These are phyloP conservation scores for Raddia guianensis DNA, from an alignment of 176 grass and related monocot species.

Conservation along the genomic window DNA sequence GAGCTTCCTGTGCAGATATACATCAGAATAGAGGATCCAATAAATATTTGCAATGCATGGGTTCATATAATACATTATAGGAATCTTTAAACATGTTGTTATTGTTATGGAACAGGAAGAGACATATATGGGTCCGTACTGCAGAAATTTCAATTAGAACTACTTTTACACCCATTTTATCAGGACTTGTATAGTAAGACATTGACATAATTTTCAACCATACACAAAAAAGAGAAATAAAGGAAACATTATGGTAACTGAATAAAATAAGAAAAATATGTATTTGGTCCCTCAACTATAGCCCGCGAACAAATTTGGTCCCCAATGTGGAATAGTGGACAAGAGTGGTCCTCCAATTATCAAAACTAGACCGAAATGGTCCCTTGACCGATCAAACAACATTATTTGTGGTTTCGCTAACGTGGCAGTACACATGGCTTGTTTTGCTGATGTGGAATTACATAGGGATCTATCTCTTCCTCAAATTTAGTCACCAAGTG, in stretches of 20 bases:
- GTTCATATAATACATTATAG: neutral
- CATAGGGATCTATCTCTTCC: no score
- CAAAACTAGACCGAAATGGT: no score
- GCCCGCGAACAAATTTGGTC: no score
- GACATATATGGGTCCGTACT: neutral
- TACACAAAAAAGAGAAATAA: constrained; percentile 29
- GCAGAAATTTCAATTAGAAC: constrained; percentile 3
- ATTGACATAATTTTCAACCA: neutral
- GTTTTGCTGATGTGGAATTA: no score
- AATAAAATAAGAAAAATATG: neutral
- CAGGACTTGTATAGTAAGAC: constrained; percentile 10
- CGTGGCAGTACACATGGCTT: no score
- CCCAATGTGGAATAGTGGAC: no score
- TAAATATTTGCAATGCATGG: constrained; percentile 30
- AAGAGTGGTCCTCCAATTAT: no score
- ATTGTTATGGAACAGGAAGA: constrained; percentile 16
- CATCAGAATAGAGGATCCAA: constrained; percentile 31
- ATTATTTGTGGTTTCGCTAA: no score
- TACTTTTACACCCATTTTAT: neutral
- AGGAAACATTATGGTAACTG: neutral
- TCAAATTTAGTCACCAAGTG: no score
- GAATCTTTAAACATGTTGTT: constrained; percentile 9
- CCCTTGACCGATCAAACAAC: no score
- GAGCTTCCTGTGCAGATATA: constrained; percentile 52
- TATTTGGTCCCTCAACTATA: no score